Evolutionary conservation across 306 rosid genomes (phyloP), one percentile per base, ranked within the genome.

Genomic region (Canavalia ensiformis): DNA sequence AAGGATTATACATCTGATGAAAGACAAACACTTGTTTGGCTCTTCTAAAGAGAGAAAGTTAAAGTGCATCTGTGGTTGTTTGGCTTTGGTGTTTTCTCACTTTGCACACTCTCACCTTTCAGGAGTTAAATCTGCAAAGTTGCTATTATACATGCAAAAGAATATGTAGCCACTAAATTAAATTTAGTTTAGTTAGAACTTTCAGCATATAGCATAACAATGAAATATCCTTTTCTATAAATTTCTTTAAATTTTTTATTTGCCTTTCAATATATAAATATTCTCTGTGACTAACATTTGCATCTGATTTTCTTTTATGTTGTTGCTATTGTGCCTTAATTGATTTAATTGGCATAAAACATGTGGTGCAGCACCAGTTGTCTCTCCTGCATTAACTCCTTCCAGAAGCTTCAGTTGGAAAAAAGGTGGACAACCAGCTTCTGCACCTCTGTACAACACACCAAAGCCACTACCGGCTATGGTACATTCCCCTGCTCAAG

Each of bases 301-400:
- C 42, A 80, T 58, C 4, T 52, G 68, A 54, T 54, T 13, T 35
- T 74, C 68, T 54, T 64, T 52, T 50, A 29, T 29, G 18, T 76
- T 72, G 58, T 30, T 73, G 72, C 68, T 62, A 9, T 33, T 69
- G 39, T 63, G 11, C 12, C 13, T 12, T 64, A 64, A 12, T 64
- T 34, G 31, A 54, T 70, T 82, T 81, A 68, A 28, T 68, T 69
- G 68, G 47, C 42, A 37, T 45, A 37, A 62, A 67, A 72, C 60
- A 68, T 75, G 68, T 85, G 84, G 41, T 87, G 85, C 91, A 92
- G 98, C 78, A 58, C 91, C 90, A 67, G 83, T 62, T 73, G 84
- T 89, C 80, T 81, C 97, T 85, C 94, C 92, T 42, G 80, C 75
- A 25, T 58, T 88, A 72, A 81, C 93, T 74, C 89, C 91, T 87